A percentile compares a stretch with the other conserved stretches of the same genome.
Conservation (phyloP, 176 grass and related monocot genomes). For the Paspalum vaginatum region DNA sequence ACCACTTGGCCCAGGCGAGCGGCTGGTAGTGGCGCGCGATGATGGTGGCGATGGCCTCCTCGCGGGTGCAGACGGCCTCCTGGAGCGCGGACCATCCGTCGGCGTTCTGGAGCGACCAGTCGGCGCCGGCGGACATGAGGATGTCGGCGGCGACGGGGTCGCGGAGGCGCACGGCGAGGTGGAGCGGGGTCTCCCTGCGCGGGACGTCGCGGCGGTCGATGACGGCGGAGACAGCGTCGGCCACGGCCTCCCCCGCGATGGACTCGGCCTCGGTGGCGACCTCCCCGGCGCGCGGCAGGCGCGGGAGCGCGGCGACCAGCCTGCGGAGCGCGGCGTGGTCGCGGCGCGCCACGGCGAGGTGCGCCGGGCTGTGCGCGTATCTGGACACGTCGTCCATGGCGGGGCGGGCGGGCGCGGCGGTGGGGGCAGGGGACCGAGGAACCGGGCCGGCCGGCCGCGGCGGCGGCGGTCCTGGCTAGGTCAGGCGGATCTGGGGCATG, state of each 20-base stretch:
- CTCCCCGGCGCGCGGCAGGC: constrained; percentile 74
- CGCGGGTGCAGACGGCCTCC: constrained; percentile 86
- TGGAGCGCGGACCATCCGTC: constrained; percentile 93
- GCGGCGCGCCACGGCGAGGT: constrained; percentile 70
- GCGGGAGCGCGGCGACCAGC: constrained; percentile 54
- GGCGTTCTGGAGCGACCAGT: constrained; percentile 97
- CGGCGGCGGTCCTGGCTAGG: constrained; percentile 8
- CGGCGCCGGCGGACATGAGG: constrained; percentile 83
- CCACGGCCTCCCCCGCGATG: constrained; percentile 59
- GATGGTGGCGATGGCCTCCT: constrained; percentile 82
- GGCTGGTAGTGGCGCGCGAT: constrained; percentile 98
- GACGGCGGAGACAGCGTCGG: constrained; percentile 67
- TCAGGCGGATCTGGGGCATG: constrained; percentile 59
- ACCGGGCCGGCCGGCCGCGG: neutral
- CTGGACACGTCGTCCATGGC: constrained; percentile 79
- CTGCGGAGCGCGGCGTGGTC: constrained; percentile 65
- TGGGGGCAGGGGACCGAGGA: neutral
- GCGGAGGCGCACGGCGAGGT: constrained; percentile 83
- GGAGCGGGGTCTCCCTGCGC: constrained; percentile 83
- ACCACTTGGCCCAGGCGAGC: constrained; percentile 98
- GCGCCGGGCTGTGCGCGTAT: constrained; percentile 81
- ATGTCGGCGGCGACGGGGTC: constrained; percentile 79
- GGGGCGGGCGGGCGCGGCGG: too few relatives aligned
- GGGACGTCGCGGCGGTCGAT: constrained; percentile 95
- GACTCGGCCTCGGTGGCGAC: constrained; percentile 72